Conservation (phyloP, 192 early-diverging fungal species). For the Ambispora gerdemannii region DNA sequence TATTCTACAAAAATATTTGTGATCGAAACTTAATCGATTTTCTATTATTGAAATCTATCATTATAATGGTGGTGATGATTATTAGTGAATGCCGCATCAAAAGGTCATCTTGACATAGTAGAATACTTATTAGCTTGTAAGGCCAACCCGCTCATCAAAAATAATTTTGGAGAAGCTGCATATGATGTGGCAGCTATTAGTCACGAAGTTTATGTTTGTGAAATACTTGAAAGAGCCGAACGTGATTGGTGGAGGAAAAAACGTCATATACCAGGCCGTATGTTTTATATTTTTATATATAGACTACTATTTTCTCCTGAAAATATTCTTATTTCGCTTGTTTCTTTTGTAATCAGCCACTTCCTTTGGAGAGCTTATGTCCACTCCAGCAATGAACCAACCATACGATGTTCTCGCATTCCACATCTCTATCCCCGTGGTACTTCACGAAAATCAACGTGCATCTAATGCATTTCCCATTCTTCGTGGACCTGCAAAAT, state of each 20-base stretch:
- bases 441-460: conserved; percentile 71
- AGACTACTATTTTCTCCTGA: background rate
- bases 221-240: conserved; percentile 60
- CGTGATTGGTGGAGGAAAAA: conserved; percentile 47
- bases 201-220: conserved; percentile 63
- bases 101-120: conserved; percentile 64
- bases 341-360: background rate
- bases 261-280: conserved; percentile 6
- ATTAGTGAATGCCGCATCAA: conserved; percentile 68
- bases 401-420: conserved; percentile 43
- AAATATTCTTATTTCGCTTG: background rate
- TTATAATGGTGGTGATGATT: no score
- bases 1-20: no score
- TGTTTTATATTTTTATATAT: background rate
- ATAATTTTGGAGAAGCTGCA: conserved; percentile 66
- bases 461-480: conserved; percentile 46
- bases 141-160: conserved; percentile 63
- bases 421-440: conserved; percentile 58
- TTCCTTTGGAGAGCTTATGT: background rate
- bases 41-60: no score
- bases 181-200: conserved; percentile 73
- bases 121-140: conserved; percentile 57
- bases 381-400: conserved; percentile 34
- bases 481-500: conserved; percentile 49
- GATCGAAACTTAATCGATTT: no score